Base-by-base conservation (phyloP, 768 basidiomycete species). In the Lenzites betulinus region DNA sequence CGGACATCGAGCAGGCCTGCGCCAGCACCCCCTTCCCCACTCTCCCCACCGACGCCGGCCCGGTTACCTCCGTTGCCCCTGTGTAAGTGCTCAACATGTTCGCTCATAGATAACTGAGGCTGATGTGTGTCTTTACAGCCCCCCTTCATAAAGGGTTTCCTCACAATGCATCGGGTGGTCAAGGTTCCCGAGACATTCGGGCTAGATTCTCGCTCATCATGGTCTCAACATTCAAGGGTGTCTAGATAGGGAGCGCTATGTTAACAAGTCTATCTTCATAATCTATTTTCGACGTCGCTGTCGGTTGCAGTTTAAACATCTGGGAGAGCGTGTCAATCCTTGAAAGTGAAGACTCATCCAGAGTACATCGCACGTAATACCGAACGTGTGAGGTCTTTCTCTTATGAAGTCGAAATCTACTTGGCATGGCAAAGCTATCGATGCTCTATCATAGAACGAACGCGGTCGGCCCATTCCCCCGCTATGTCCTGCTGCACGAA, bases 1-100 rank as follows among this genome's bases (percentile, higher is more conserved):
- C 52, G 30, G 67, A 71, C 47, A 35, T 71, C 59, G 66, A 70
- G 64, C 69, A 70, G 65, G 69, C 70, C 3, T 68, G 69, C 38
- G 44, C 65, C 44, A 35, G 59, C n/a, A 42, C 56, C 20, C 56
- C 58, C 22, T 66, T 66, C 60, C 66, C 62, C 16, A 62, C 56
- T 26, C 64, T 69, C 51, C 42, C 60, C 26, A 59, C 64, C 25
- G 52, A 66, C 59, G 54, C 62, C 20, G 65, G 66, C 30, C 50
- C 64, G 39, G 52, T 39, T 30, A 67, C 66, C 41, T 59, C 63
- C 30, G 66, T 63, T n/a, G 52, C 63, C 25, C 60, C 60, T 46
- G 59, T 67, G 64, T 65, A 55, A 54, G 52, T 7, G 30, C 25
- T 7, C 20, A 22, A 6, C 18, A 1, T 7, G 22, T 20, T 7